Evolutionary conservation across 2,329 filamentous ascomycete genomes (phyloP), one percentile per base, ranked within the genome.

Genomic region (Phialophora macrospora): DNA sequence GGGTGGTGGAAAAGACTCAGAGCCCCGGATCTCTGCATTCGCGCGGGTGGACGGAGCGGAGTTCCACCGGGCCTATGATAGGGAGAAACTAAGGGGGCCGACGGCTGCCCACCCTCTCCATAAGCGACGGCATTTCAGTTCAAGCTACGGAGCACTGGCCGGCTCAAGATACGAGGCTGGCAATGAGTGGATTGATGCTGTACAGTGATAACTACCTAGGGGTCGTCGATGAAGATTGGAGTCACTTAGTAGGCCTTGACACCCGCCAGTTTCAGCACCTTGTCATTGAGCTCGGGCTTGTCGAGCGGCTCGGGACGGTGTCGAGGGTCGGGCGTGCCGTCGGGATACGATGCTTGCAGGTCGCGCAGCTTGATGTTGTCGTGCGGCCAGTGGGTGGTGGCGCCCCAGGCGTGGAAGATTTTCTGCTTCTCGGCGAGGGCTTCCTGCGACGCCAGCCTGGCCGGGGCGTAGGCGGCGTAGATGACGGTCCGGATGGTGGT

Each of bases 301-400:
- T 79, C 76, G 7, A 77, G 72, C 1, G 78, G 78, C 68, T 79
- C 76, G 1, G 63, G 71, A 5, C 80, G 73, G 63, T 81, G 72
- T 63, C 74, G 73, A 0, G 75, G 76, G 64, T 76, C 78, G 5
- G 77, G 70, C 57, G 77, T 64, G 2, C 78, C 78, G 6, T 74
- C 67, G 2, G 75, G 72, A 11, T 74, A 74, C 7, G 20, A 20
- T 11, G 49, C 52, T 28, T 61, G 58, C 14, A 61, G 48, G 26
- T 54, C 55, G 32, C 55, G 44, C 30, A 58, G 22, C 44, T 44
- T 52, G 55, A 81, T 78, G 62, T 81, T 80, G 71, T 75, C 74
- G 56, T 78, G 75, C 32, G 77, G 77, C 77, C 76, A 79, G 68
- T 79, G 76, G 7, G 78, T 80, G 6, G 77, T 79, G 22, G 74